Evolutionary conservation across 139 green algal genomes (phyloP).

Genomic region (Coccomyxa sp.): DNA sequence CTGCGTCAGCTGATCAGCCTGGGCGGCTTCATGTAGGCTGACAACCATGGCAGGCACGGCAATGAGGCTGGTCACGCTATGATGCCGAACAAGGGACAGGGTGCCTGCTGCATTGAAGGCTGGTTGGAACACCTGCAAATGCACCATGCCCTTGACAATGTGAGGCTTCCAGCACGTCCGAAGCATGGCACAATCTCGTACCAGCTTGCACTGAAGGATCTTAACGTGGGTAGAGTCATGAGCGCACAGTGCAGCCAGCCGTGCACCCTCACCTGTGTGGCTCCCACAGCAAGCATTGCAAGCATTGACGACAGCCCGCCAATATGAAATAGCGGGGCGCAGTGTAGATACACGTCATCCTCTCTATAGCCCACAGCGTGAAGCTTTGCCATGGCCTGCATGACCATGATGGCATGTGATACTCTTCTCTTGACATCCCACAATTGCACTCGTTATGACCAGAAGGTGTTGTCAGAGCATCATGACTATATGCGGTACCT

Average conservation of each 20-base stretch:
- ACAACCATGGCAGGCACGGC: conserved; percentile 82
- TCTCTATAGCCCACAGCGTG: conserved; percentile 51
- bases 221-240: conserved; percentile 5
- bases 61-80: conserved; percentile 71
- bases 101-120: conserved; percentile 13
- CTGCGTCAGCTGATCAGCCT: neutral
- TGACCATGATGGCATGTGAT: no score
- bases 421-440: no score
- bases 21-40: conserved; percentile 49
- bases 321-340: conserved; percentile 86
- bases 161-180: no score
- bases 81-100: conserved; percentile 25
- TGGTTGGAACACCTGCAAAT: conserved; percentile 34
- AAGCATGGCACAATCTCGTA: neutral
- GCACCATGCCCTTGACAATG: neutral
- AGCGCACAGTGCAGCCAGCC: no score
- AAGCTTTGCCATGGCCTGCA: conserved; percentile 79
- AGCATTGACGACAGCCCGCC: conserved; percentile 77
- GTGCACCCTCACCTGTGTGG: conserved; percentile 20
- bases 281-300: conserved; percentile 67
- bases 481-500: no score
- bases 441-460: no score
- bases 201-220: neutral
- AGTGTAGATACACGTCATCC: conserved; percentile 80
- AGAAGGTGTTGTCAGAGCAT: no score